Conservation (phyloP, 768 basidiomycete genomes). For the Trametes meyenii region DNA sequence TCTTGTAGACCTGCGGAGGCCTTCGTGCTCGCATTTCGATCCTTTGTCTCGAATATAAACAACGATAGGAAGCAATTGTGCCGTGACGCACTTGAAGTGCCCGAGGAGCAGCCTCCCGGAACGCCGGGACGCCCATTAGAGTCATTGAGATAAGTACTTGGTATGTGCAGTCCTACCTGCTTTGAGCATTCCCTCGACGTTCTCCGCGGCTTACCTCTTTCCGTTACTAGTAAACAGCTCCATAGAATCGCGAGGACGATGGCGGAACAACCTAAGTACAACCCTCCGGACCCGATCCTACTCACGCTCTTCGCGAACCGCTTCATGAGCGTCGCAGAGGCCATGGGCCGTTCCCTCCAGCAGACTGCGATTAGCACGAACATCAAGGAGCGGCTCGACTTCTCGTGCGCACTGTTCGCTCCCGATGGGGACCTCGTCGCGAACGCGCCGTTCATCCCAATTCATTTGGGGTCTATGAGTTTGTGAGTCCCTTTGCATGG, state of each 20-base stretch:
- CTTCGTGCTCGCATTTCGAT: not conserved
- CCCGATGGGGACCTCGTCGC: constrained; percentile 95
- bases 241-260: not conserved
- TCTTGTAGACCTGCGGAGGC: not conserved
- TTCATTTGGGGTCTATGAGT: constrained; percentile 87
- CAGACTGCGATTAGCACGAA: constrained; percentile 93
- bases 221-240: not conserved
- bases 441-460: constrained; percentile 91
- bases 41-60: not conserved
- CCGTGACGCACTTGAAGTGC: not conserved
- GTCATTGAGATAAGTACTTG: too few relatives aligned
- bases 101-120: not conserved
- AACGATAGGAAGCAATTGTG: not conserved
- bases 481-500: constrained; percentile 57
- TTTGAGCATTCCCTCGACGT: not conserved
- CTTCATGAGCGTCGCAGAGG: constrained; percentile 97
- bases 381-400: constrained; percentile 95
- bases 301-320: constrained; percentile 93
- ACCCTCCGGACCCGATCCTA: constrained; percentile 79
- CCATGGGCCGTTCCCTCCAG: constrained; percentile 89
- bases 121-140: not conserved
- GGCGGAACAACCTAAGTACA: constrained; percentile 25
- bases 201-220: too few relatives aligned
- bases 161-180: too few relatives aligned
- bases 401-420: constrained; percentile 92